Percentiles rank a stretch among this genome's conserved stretches.
Conservation (phyloP, 2,329 filamentous ascomycete species). For the Orbilia ellipsospora region DNA sequence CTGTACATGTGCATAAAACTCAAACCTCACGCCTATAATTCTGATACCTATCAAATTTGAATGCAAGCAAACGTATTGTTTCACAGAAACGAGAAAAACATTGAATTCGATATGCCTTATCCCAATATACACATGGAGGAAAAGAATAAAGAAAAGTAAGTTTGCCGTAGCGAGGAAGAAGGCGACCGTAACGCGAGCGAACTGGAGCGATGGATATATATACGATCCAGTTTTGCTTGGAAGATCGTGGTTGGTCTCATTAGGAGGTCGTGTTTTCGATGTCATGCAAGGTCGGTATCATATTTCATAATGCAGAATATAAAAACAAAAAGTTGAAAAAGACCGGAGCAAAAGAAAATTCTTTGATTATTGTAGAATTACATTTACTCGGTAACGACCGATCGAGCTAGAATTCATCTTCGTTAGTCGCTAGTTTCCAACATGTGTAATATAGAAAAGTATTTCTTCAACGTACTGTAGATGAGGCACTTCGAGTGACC, state of each 20-base stretch:
- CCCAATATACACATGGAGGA: slow-evolving; percentile 52
- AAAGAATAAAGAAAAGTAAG: slow-evolving; percentile 31
- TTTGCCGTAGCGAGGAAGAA: slow-evolving; percentile 23
- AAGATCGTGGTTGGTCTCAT: slow-evolving; percentile 30
- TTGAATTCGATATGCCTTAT: slow-evolving; percentile 45
- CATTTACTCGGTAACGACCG: slow-evolving; percentile 54
- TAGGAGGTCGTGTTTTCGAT: slow-evolving; percentile 44
- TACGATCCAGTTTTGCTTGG: slow-evolving; percentile 27
- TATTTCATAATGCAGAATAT: slow-evolving; percentile 42
- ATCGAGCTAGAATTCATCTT: slow-evolving; percentile 39
- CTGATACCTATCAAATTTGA: neutral
- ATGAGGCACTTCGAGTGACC: slow-evolving; percentile 97
- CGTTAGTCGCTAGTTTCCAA: slow-evolving; percentile 6
- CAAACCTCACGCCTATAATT: slow-evolving; percentile 5
- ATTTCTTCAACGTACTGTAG: slow-evolving; percentile 77
- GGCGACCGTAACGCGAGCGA: slow-evolving; percentile 15
- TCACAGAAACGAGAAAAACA: slow-evolving; percentile 35
- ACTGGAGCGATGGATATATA: slow-evolving; percentile 21
- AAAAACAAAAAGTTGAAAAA: slow-evolving; percentile 27
- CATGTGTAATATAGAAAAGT: neutral
- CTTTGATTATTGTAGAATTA: slow-evolving; percentile 45
- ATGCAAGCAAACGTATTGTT: neutral
- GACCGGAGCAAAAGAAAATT: slow-evolving; percentile 37
- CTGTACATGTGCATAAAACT: neutral
- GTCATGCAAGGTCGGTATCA: slow-evolving; percentile 53